Evolutionary conservation across 2,329 filamentous ascomycete species (phyloP), one percentile per base, ranked within the genome.

Genomic region (Onygenales sp.): DNA sequence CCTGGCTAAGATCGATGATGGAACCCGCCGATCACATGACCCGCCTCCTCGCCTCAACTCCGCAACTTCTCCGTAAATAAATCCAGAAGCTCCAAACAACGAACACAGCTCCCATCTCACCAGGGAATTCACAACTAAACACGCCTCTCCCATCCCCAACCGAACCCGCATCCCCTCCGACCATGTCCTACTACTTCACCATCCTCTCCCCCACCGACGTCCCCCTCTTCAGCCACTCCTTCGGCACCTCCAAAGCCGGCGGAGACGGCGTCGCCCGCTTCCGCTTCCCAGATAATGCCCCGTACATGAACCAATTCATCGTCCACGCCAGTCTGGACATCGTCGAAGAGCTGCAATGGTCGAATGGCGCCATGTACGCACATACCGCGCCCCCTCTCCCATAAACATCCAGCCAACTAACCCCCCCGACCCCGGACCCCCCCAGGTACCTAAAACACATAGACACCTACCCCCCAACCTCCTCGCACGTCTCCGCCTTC

Each of bases 131-230:
- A 9, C 14, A n/a, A n/a, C 7, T 39, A 9, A 39, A 7, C 7
- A 7, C 35, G 3, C 35, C n/a, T 21, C 17, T 21, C 31, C 21
- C n/a, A 11, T 3, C 6, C 14, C 9, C 14, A 36, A 17, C 8
- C 17, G 32, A 48, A 27, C 17, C 17, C 17, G 17, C 17, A 17
- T 17, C 17, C 17, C 17, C 17, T 17, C 17, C 2, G 17, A 77
- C 62, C 59, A 97, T 97, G 93, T 96, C 91, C 56, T 98, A 97
- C 79, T 96, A 96, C 77, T 97, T 98, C 74, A 88, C 88, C 67
- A 95, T 98, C 62, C 83, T 98, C 70, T 93, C 91, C 66, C 94
- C 90, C 21, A 88, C 89, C 64, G 93, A 98, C 76, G 94, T 92
- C 67, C 92, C 93, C 36, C 82, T 98, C 61, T 98, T 97, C 75